These are phyloP conservation scores for Zygosaccharomyces pseudorouxii DNA, from an alignment of 805 yeast species.

Conservation along the genomic window DNA sequence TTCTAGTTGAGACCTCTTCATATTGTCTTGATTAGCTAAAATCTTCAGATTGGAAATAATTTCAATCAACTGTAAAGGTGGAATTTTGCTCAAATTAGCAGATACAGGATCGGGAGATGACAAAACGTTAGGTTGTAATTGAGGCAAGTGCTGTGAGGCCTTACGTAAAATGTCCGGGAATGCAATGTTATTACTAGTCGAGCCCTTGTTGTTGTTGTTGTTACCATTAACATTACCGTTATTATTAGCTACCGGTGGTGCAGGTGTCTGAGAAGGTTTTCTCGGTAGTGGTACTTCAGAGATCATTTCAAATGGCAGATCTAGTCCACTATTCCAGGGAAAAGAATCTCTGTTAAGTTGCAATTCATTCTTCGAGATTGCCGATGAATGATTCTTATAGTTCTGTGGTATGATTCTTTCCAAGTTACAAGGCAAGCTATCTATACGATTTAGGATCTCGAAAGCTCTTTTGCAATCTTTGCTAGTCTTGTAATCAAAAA, in stretches of 20 bases:
- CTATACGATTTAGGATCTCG: conserved; percentile 25
- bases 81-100: conserved; percentile 55
- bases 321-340: conserved; percentile 31
- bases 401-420: conserved; percentile 27
- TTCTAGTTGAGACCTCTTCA: conserved; percentile 44
- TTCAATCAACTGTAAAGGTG: conserved; percentile 69
- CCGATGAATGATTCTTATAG: conserved; percentile 13
- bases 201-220: neutral
- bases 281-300: conserved; percentile 34
- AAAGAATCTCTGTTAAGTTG: conserved; percentile 30
- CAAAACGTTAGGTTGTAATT: conserved; percentile 42
- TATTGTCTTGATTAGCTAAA: conserved; percentile 47
- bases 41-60: conserved; percentile 61
- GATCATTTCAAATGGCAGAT: conserved; percentile 35
- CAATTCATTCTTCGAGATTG: conserved; percentile 12
- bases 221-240: conserved; percentile 3
- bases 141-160: conserved; percentile 57
- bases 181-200: conserved; percentile 16
- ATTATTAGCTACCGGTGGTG: conserved; percentile 7
- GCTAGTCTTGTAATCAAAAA: conserved; percentile 24
- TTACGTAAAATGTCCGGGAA: conserved; percentile 47
- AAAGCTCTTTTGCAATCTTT: conserved; percentile 29
- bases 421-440: conserved; percentile 27
- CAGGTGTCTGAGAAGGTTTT: conserved; percentile 20
- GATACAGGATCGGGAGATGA: conserved; percentile 54